Base-by-base conservation (phyloP, 225 moss, liverwort and hornwort species). In the Anthoceros angustus region DNA sequence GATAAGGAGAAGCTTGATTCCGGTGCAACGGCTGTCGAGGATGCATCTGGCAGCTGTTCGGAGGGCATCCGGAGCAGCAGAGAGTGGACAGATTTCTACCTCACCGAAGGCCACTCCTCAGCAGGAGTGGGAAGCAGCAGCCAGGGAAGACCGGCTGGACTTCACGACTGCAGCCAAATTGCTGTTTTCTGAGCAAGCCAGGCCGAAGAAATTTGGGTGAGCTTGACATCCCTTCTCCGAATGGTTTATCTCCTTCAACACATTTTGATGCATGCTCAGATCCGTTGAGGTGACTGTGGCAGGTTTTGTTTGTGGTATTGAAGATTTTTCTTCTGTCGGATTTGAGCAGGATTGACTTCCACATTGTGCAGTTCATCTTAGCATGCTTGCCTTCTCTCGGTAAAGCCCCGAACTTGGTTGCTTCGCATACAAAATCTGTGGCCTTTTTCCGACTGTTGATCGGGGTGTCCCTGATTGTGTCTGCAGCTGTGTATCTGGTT, bases 351-450 rank as follows among this genome's bases (percentile, higher is more conserved):
- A 80, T 86, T 77, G 86, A 89, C 72, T 93, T 87, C 80, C 89
- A 84, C 70, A 75, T 89, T 69, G 85, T 86, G 87, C 93, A 93
- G 72, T 84, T 89, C 65, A 80, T 86, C 70, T 79, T 85, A 42
- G 85, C 89, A 68, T 84, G 87, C 72, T 74, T 89, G 40, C 89
- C 85, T 73, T 65, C 89, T 66, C 75, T 87, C 68, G 87, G 89
- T 84, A 75, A 76, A 23, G 23, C n/a, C 55, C 55, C 69, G 0
- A 23, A 64, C 14, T 24, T 70, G 23, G 68, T 61, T 64, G 63
- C 73, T 63, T 38, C 66, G 63, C 65, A 78, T 49, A 42, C 64
- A 42, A 64, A 63, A 42, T 5, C 41, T 41, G 32, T 46, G 4
- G 38, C 15, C 12, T 9, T 9, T 20, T 21, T 62, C 12, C 7